Conservation (phyloP, 2,329 filamentous ascomycete species). For the Diaporthe amygdali region DNA sequence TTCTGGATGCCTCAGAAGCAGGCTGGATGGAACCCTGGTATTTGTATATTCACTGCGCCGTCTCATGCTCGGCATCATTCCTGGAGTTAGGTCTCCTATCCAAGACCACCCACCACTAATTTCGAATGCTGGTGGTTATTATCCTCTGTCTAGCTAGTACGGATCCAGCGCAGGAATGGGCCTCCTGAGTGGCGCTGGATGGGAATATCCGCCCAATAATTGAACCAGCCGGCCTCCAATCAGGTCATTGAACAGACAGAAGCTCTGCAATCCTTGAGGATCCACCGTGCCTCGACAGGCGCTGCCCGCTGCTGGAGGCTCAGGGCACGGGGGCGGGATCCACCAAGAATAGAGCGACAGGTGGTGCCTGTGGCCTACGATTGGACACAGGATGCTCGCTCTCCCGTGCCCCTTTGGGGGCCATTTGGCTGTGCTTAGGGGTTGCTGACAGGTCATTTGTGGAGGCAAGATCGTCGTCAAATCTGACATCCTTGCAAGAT, state of each 20-base stretch:
- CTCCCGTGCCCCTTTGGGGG: neutral
- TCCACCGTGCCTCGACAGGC: neutral
- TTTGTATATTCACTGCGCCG: neutral
- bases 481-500: neutral
- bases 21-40: neutral
- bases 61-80: too few species aligned
- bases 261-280: neutral
- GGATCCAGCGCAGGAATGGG: neutral
- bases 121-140: neutral
- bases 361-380: neutral
- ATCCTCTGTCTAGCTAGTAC: neutral
- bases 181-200: conserved; percentile 5
- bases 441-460: conserved; percentile 8
- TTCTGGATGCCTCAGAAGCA: neutral
- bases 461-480: neutral
- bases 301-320: neutral
- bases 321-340: neutral
- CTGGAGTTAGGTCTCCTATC: too few species aligned
- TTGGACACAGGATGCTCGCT: neutral
- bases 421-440: neutral
- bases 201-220: neutral
- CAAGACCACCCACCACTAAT: neutral
- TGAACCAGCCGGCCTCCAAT: neutral
- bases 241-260: neutral
- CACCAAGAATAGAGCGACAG: neutral